A percentile compares a stretch with the other conserved stretches of the same genome.
These are phyloP conservation scores for Neltuma alba DNA, from an alignment of 306 rosid genomes.

Conservation along the genomic window DNA sequence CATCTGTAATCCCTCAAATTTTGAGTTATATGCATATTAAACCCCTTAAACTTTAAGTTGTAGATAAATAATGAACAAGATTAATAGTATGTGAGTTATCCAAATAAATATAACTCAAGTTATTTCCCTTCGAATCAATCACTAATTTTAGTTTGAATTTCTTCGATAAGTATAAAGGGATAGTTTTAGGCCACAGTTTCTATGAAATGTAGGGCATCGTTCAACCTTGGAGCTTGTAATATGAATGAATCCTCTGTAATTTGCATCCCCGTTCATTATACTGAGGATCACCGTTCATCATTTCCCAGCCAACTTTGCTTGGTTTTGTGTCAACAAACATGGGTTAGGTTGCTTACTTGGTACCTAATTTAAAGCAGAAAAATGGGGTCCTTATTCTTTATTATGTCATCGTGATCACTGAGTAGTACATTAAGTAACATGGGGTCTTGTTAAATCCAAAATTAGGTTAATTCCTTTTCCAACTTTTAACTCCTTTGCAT, in stretches of 20 bases:
- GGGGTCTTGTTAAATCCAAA: background rate
- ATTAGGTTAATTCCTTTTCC: conserved; percentile 6
- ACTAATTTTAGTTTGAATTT: background rate
- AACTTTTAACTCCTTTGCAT: conserved; percentile 10
- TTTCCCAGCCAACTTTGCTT: conserved; percentile 31
- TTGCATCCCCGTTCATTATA: conserved; percentile 2
- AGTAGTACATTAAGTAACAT: background rate
- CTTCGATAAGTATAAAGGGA: background rate
- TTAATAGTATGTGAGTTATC: too few relatives aligned
- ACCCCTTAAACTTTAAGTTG: too few relatives aligned
- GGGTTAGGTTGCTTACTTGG: conserved; percentile 13
- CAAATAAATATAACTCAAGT: too few relatives aligned
- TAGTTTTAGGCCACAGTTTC: background rate
- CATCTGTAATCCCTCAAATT: too few relatives aligned
- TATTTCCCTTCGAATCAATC: background rate
- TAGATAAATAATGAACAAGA: too few relatives aligned
- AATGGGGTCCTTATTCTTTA: background rate
- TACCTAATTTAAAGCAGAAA: conserved; percentile 17
- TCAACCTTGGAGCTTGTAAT: conserved; percentile 4
- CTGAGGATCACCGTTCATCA: conserved; percentile 19
- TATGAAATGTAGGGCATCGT: background rate
- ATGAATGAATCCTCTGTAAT: background rate
- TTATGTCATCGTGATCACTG: background rate
- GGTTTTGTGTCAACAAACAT: conserved; percentile 21
- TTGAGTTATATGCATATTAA: too few relatives aligned